Evolutionary conservation across 768 basidiomycete species (phyloP).

Genomic region (Lactarius deliciosus): DNA sequence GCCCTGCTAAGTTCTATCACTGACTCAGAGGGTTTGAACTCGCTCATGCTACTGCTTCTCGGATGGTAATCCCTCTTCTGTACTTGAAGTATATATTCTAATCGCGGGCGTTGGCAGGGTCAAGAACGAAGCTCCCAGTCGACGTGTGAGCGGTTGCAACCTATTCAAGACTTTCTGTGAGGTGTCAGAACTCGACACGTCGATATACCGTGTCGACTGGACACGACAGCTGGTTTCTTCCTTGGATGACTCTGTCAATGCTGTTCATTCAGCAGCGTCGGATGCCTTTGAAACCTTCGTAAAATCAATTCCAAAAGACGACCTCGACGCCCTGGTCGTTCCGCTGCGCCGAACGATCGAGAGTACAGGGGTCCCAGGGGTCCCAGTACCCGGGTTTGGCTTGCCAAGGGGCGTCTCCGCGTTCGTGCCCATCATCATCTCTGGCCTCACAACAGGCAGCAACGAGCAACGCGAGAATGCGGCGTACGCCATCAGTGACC

Average conservation of each 20-base stretch:
- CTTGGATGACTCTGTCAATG: slow-evolving; percentile 73
- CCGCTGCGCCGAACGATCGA: slow-evolving; percentile 89
- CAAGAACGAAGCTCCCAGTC: slow-evolving; percentile 65
- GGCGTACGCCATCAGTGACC: slow-evolving; percentile 93
- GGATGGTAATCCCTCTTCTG: slow-evolving; percentile 62
- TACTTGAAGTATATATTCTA: neutral
- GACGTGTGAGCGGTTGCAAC: slow-evolving; percentile 76
- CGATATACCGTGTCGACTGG: slow-evolving; percentile 92
- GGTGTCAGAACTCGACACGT: slow-evolving; percentile 75
- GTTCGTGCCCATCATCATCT: slow-evolving; percentile 82
- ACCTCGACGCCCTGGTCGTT: slow-evolving; percentile 86
- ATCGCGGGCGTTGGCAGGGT: slow-evolving; percentile 50
- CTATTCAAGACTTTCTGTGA: slow-evolving; percentile 84
- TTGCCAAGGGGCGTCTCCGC: slow-evolving; percentile 81
- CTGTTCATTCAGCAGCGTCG: slow-evolving; percentile 82
- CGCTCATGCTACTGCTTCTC: slow-evolving; percentile 82
- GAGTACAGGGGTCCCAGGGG: slow-evolving; percentile 73
- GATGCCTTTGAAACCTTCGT: slow-evolving; percentile 82
- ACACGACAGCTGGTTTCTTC: slow-evolving; percentile 82
- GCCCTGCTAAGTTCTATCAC: slow-evolving; percentile 76
- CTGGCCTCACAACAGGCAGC: slow-evolving; percentile 90
- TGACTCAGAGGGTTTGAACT: slow-evolving; percentile 87
- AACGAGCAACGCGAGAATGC: slow-evolving; percentile 96
- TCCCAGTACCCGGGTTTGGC: slow-evolving; percentile 81
- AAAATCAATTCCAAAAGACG: slow-evolving; percentile 89